These are phyloP conservation scores for Alternaria metachromatica DNA, from an alignment of 2,329 filamentous ascomycete genomes.

Conservation along the genomic window DNA sequence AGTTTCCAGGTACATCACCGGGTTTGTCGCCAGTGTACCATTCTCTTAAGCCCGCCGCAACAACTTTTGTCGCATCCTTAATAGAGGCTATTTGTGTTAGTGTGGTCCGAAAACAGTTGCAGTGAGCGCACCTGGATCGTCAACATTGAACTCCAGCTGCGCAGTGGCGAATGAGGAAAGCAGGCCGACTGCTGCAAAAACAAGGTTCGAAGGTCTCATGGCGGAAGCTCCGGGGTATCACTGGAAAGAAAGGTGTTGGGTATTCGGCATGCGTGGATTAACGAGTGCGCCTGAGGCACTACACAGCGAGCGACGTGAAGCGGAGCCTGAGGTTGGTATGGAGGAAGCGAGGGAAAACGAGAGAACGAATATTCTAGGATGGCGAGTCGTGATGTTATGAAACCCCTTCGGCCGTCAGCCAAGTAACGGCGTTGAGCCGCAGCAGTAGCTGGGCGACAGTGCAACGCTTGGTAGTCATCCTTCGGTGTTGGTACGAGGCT, in stretches of 20 bases:
- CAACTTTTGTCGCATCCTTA: conserved; percentile 64
- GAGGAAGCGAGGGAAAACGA: background rate
- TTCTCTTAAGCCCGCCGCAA: conserved; percentile 67
- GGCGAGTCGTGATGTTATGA: conserved; percentile 23
- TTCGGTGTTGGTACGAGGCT: conserved; percentile 3
- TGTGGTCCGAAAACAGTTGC: background rate
- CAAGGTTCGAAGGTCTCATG: conserved; percentile 28
- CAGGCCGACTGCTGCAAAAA: conserved; percentile 21
- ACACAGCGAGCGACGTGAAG: conserved; percentile 18
- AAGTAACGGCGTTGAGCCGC: conserved; percentile 26
- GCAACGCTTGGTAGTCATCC: conserved; percentile 23
- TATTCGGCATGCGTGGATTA: conserved; percentile 10
- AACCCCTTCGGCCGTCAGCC: conserved; percentile 23
- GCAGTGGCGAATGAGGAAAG: conserved; percentile 21
- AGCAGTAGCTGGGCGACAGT: conserved; percentile 26
- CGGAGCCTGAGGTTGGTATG: conserved; percentile 2
- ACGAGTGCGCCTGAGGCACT: conserved; percentile 12
- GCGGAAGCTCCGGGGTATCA: conserved; percentile 15
- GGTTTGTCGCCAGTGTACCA: conserved; percentile 69
- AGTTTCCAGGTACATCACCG: conserved; percentile 64
- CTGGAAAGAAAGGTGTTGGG: background rate
- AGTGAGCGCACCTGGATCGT: conserved; percentile 23
- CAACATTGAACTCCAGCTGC: conserved; percentile 27
- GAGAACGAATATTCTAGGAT: background rate
- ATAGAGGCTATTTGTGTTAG: conserved; percentile 61